Evolutionary conservation across 192 early-diverging fungal species (phyloP), one percentile per base, ranked within the genome.

Genomic region (Entrophospora sp.): DNA sequence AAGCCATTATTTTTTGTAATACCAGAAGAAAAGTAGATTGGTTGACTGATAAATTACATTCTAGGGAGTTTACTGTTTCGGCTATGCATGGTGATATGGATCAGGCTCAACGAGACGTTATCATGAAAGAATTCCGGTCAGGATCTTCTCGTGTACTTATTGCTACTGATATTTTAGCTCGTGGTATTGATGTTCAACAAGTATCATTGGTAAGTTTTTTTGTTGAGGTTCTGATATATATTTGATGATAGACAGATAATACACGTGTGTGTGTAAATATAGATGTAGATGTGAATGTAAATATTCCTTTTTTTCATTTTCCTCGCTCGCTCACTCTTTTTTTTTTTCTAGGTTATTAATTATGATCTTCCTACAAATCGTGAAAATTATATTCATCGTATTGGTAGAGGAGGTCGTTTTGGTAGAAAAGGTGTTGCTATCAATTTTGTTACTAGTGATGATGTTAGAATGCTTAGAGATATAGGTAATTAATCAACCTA

Each of bases 51-150:
- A 92, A 96, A 73, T 94, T 99, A 91, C 83, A 91, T 57, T 90
- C 90, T 51, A 88, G 89, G n/a, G 93, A 97, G 68, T 99, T 99
- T 69, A 96, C 96, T 8, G 95, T 99, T 2, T 92, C 95, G 6
- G 83, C 96, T 14, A 96, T 99, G 96, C 96, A 99, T 75, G 96
- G 95, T 73, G 96, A 99, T 59, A 99, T 99, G 96, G 89, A 92
- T 34, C 95, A 97, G 75, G 91, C 93, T 72, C 93, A 97, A 68
- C 89, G 96, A 69, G 95, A 97, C 69, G 86, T 89, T 18, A 94
- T 99, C 56, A 99, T 99, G 96, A 82, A 87, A 55, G 93, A 96
- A 70, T 99, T 99, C 80, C 83, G 96, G 28, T 89, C 92, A 73
- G 94, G 94, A 40, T 55, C 13, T 75, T 90, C 87, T 64, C 93